Base-by-base conservation (phyloP, 352 stramenopile genomes). In the Pythium monospermum region DNA sequence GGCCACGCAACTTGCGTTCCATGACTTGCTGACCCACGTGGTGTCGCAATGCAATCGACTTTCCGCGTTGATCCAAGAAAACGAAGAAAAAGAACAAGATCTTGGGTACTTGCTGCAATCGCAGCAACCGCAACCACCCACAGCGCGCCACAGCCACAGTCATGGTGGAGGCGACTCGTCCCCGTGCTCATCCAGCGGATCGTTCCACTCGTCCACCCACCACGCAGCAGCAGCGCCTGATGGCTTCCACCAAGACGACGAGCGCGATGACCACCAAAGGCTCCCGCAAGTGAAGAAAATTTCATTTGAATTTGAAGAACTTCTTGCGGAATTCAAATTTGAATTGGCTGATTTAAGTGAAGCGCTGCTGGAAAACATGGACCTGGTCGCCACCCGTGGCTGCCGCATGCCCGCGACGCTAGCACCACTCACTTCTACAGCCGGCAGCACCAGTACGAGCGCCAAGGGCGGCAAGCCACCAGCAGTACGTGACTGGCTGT, bases 271-370 rank as follows among this genome's bases (percentile, higher is more conserved):
- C 6, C 26, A 25, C 6, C 31, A 41, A 12, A 31, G 57, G 18
- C 59, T 83, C 18, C 71, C 71, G 12, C 73, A 87, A 48, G 52
- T 85, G 39, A 58, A 68, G 37, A 68, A 69, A n/a, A 81, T 87
- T 52, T 71, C 71, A 31, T 26, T 72, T 16, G 76, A 85, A 43
- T 69, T 83, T 36, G 67, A 73, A 27, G 57, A 71, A 6, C 39
- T 73, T 31, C 55, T 68, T 27, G 68, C 69, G 13, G 69, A 85
- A 46, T 66, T 57, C 58, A 84, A 84, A 25, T 61, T 74, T 16
- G 53, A 76, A 22, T 61, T 87, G 32, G 76, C 71, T 1, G 61
- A 78, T 47, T 54, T 87, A 27, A 80, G 69, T 4, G 76, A 87
- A 21, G 72, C 53, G 27, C 63, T 87, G n/a, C 19, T 78, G 10